Conservation (phyloP, 1,284 basidiomycete genomes). For the Chiua sp. region DNA sequence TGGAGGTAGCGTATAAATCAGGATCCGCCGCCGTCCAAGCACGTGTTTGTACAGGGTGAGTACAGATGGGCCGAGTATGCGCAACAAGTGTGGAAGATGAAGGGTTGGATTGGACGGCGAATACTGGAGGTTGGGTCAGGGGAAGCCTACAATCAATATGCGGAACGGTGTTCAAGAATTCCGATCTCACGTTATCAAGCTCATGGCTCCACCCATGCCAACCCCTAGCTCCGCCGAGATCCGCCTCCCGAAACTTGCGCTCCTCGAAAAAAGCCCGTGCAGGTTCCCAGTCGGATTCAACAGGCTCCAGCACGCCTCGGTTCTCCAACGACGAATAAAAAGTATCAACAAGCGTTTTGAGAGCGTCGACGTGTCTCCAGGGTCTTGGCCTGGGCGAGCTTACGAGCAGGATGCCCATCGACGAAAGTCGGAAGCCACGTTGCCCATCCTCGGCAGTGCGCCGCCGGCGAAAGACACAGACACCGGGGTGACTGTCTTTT, state of each 20-base stretch:
- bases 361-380: slow-evolving; percentile 68
- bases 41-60: slow-evolving; percentile 80
- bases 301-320: slow-evolving; percentile 52
- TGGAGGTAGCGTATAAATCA: slow-evolving; percentile 78
- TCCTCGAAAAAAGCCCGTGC: slow-evolving; percentile 69
- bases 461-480: slow-evolving; percentile 72
- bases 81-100: slow-evolving; percentile 52
- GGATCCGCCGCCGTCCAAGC: slow-evolving; percentile 68
- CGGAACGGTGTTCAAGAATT: neutral
- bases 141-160: neutral
- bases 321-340: slow-evolving; percentile 60
- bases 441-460: slow-evolving; percentile 71
- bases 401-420: slow-evolving; percentile 75
- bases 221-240: slow-evolving; percentile 56
- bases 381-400: slow-evolving; percentile 67
- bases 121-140: slow-evolving; percentile 41
- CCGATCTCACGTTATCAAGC: slow-evolving; percentile 52
- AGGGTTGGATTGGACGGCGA: slow-evolving; percentile 48
- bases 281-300: slow-evolving; percentile 66
- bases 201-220: slow-evolving; percentile 75
- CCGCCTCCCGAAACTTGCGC: slow-evolving; percentile 51
- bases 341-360: slow-evolving; percentile 61
- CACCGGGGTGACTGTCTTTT: slow-evolving; percentile 67
- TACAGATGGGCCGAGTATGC: slow-evolving; percentile 76
- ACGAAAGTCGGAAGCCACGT: slow-evolving; percentile 77